Evolutionary conservation across 139 green algal species (phyloP), one percentile per base, ranked within the genome.

Genomic region (Pseudopediastrum boryanum): DNA sequence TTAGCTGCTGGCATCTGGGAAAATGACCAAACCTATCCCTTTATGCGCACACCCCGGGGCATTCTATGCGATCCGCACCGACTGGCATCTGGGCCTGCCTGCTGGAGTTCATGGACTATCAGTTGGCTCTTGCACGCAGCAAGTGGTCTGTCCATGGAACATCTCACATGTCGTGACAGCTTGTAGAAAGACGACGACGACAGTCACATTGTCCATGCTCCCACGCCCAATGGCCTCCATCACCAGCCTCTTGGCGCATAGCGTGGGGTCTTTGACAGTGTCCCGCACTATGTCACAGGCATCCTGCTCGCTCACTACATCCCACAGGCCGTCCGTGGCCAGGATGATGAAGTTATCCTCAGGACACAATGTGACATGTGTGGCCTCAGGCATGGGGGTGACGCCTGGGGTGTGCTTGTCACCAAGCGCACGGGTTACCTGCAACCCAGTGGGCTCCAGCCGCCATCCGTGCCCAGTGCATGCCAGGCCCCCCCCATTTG

Each of bases 251-350:
- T 97, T 89, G 25, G 79, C 71, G 44, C 70, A 73, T 80, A 86
- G 70, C 39, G 63, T 36, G n/a, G 69, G 79, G 31, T 85, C 63
- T 71, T 84, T 84, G n/a, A 85, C 82, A 2, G 71, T 85, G 64
- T 84, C 75, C 12, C 44, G 71, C 61, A 95, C 87, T 43, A 95
- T 44, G 0, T 59, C 82, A 10, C 89, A 81, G 12, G 87, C 90
- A 21, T 98, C 95, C 21, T 92, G 77, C 31, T 89, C 91, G 65
- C 58, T 75, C 44, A 98, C 8, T 12, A 80, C 78, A 65, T 97
- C 94, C 94, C 95, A 98, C 36, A 98, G 52, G 0, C 94, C 94
- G 75, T 98, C 94, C 29, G 66, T 93, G 27, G 88, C 94, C 12
- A 96, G 51, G 16, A 98, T 84, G 27, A 98, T 13, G 77, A 97